phyloP scores from a whole-genome alignment of 2,329 filamentous ascomycete species.

The Hymenoscyphus occultus region DNA sequence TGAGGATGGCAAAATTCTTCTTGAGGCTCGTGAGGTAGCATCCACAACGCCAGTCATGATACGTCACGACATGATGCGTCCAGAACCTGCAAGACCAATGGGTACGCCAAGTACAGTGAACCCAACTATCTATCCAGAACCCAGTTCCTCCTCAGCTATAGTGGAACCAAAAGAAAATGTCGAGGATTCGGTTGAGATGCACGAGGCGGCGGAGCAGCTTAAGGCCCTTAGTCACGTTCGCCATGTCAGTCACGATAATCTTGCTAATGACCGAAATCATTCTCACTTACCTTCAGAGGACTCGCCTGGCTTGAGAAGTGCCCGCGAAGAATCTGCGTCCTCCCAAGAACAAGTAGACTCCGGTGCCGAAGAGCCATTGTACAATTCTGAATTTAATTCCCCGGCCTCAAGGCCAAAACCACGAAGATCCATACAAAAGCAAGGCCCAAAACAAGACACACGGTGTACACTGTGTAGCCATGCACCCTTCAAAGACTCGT shows the following conservation, averaged over 20 bases:
- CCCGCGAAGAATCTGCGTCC: constrained; percentile 43
- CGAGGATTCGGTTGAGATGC: constrained; percentile 67
- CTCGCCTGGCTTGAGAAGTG: constrained; percentile 34
- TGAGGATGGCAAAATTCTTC: constrained; percentile 55
- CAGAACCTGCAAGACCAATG: constrained; percentile 30
- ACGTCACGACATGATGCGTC: constrained; percentile 42
- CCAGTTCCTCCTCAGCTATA: constrained; percentile 24
- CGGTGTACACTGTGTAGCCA: constrained; percentile 61
- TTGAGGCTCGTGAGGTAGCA: constrained; percentile 41
- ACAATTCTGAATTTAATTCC: constrained; percentile 37
- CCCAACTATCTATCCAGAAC: constrained; percentile 31
- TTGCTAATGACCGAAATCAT: constrained; percentile 33
- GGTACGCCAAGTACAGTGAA: constrained; percentile 26
- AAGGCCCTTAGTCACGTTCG: constrained; percentile 64
- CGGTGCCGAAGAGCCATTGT: constrained; percentile 41
- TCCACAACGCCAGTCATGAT: constrained; percentile 36
- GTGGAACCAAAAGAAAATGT: constrained; percentile 46
- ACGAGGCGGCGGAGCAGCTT: constrained; percentile 64
- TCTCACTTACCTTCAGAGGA: constrained; percentile 35
- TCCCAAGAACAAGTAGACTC: constrained; percentile 42
- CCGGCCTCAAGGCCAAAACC: constrained; percentile 34
- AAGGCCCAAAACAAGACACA: constrained; percentile 55
- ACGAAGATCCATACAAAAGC: constrained; percentile 36
- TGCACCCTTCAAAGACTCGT: constrained; percentile 64
- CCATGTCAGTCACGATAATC: constrained; percentile 49